Evolutionary conservation across 1,284 basidiomycete genomes (phyloP).

Genomic region (Microbotryomycetes sp.): DNA sequence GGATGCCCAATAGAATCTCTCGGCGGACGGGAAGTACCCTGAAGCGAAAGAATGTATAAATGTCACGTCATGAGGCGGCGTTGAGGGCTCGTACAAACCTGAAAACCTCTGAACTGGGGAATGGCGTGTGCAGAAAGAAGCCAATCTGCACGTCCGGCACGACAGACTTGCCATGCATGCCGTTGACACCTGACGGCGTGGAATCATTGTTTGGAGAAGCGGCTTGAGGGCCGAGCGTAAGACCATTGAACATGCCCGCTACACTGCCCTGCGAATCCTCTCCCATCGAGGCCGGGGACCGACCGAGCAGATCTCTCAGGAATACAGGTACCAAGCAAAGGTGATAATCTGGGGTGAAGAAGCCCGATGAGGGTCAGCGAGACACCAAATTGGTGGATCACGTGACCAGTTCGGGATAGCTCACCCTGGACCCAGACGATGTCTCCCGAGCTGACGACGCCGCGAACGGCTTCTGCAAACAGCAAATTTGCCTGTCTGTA

Average conservation of each 20-base stretch:
- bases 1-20: conserved; percentile 88
- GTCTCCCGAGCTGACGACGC: conserved; percentile 68
- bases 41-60: background rate
- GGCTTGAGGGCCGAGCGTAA: conserved; percentile 37
- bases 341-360: conserved; percentile 38
- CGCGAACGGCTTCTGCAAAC: conserved; percentile 81
- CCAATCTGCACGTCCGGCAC: conserved; percentile 69
- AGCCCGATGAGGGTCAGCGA: background rate
- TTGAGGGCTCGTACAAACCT: conserved; percentile 52
- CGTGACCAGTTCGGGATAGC: conserved; percentile 1
- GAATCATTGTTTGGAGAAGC: conserved; percentile 27
- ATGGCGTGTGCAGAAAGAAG: conserved; percentile 97
- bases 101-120: conserved; percentile 97
- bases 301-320: conserved; percentile 74
- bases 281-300: conserved; percentile 50
- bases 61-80: background rate
- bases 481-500: conserved; percentile 94
- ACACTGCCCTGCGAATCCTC: conserved; percentile 52
- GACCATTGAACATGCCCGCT: conserved; percentile 49
- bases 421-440: conserved; percentile 94
- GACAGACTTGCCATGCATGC: conserved; percentile 10
- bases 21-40: conserved; percentile 93
- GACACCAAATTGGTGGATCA: background rate
- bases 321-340: conserved; percentile 96
- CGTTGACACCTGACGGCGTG: conserved; percentile 47